Evolutionary conservation across 2,329 filamentous ascomycete species (phyloP).

Genomic region (Colletotrichum tofieldiae): DNA sequence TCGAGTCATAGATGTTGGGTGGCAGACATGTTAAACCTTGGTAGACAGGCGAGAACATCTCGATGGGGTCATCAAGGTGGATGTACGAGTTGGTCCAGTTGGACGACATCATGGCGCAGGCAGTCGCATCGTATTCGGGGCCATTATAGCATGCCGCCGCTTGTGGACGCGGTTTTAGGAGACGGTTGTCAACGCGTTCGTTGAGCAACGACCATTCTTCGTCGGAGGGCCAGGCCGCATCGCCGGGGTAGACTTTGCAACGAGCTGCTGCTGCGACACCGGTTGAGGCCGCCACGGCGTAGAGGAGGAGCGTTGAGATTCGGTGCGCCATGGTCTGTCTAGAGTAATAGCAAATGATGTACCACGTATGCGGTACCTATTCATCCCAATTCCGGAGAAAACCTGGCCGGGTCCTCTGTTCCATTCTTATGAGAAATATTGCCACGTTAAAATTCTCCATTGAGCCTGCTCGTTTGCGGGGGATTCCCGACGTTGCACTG

Average conservation of each 20-base stretch:
- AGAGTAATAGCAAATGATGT: not conserved
- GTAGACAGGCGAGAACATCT: conserved; percentile 31
- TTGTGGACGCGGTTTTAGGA: conserved; percentile 26
- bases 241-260: conserved; percentile 26
- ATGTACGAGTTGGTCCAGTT: conserved; percentile 27
- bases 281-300: not conserved
- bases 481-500: conserved; percentile 1
- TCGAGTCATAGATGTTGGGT: conserved; percentile 26
- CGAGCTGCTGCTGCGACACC: not conserved
- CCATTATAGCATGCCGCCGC: conserved; percentile 32
- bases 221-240: conserved; percentile 17
- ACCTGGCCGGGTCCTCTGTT: not conserved
- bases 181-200: conserved; percentile 8
- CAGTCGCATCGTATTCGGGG: conserved; percentile 9
- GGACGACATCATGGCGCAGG: conserved; percentile 20
- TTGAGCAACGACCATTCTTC: conserved; percentile 16
- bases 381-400: not conserved
- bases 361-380: not conserved
- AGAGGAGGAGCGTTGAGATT: not conserved
- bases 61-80: conserved; percentile 29
- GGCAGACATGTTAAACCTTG: conserved; percentile 34
- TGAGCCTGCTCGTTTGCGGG: not conserved
- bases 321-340: not conserved
- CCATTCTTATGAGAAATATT: not conserved
- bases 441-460: not conserved